A percentile compares a stretch with the other conserved stretches of the same genome.
Conservation (phyloP, 2,329 filamentous ascomycete species). For the Diplodia corticola region DNA sequence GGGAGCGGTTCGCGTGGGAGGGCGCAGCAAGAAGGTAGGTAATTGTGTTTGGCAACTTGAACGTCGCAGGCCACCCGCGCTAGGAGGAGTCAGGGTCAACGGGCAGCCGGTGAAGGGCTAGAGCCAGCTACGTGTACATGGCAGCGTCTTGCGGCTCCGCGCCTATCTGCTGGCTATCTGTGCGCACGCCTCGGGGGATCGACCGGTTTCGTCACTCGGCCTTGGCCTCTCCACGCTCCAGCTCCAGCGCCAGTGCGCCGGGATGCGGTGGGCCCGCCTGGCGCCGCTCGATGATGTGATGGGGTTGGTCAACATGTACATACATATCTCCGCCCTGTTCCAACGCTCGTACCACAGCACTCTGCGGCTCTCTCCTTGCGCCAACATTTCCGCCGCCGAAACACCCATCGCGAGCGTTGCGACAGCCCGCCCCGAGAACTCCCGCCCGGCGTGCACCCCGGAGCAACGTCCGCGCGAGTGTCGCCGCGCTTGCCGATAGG, state of each 20-base stretch:
- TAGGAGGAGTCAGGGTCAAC: background rate
- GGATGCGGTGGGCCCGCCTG: background rate
- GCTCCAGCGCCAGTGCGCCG: background rate
- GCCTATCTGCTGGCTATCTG: too few species aligned
- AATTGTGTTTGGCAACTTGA: constrained; percentile 2
- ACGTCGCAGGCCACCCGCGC: background rate
- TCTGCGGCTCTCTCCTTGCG: background rate
- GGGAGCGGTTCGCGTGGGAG: background rate
- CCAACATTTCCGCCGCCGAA: background rate
- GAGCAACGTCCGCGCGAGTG: background rate
- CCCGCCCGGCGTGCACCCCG: background rate
- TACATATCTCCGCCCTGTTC: constrained; percentile 4
- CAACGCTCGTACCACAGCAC: too few species aligned
- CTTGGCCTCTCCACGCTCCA: constrained; percentile 4
- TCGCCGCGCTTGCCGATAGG: background rate
- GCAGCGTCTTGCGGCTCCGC: too few species aligned
- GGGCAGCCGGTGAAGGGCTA: too few species aligned
- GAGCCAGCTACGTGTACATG: background rate
- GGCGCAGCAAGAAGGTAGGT: background rate
- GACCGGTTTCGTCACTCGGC: background rate
- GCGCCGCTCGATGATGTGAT: constrained; percentile 4
- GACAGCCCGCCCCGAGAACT: background rate
- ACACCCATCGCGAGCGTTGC: background rate
- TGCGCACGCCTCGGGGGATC: background rate
- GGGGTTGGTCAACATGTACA: background rate